phyloP scores from a whole-genome alignment of 495 filamentous ascomycete species.

The Aspergillus coremiiformis region DNA sequence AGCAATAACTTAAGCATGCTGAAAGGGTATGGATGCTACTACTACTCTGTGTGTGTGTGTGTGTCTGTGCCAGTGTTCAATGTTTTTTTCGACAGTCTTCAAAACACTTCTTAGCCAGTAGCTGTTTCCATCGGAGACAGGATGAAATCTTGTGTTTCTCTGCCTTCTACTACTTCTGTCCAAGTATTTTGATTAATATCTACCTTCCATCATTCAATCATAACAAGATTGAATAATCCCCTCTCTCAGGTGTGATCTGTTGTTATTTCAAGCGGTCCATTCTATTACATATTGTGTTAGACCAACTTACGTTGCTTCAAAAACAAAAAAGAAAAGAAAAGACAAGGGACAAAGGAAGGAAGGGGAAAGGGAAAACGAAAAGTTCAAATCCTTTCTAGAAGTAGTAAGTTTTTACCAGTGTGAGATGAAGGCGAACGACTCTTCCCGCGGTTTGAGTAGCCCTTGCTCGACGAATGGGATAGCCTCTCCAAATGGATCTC shows the following conservation, averaged over 20 bases:
- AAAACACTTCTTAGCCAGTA: background rate
- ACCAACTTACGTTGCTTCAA: background rate
- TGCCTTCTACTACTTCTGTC: background rate
- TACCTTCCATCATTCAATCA: too few species aligned
- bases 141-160: background rate
- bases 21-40: too few species aligned
- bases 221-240: background rate
- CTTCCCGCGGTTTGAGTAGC: slow-evolving; percentile 33
- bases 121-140: background rate
- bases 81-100: too few species aligned
- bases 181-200: too few species aligned
- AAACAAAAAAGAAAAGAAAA: background rate
- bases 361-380: too few species aligned
- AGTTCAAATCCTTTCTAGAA: too few species aligned
- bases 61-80: too few species aligned
- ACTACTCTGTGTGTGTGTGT: too few species aligned
- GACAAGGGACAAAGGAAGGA: too few species aligned
- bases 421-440: slow-evolving; percentile 20
- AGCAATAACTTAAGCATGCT: too few species aligned
- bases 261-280: background rate
- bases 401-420: too few species aligned
- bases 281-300: background rate
- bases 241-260: background rate
- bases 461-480: slow-evolving; percentile 51
- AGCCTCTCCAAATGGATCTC: slow-evolving; percentile 52